phyloP scores from a whole-genome alignment of 495 filamentous ascomycete genomes.

The Cairneyella variabilis region DNA sequence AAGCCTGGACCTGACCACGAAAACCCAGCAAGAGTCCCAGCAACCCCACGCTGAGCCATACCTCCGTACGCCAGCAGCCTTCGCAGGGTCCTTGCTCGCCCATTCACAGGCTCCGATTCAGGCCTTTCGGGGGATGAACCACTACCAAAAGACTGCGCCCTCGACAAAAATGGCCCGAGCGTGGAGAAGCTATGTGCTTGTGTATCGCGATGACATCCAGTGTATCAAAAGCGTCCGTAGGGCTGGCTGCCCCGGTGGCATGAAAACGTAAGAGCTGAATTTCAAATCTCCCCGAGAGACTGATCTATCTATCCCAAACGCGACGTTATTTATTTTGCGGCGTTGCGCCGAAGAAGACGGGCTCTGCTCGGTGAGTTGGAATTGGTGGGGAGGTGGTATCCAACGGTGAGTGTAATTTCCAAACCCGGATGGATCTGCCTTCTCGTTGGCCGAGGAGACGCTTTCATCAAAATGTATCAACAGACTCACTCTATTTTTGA shows the following conservation, averaged over 20 bases:
- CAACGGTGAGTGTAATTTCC: background rate
- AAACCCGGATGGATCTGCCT: constrained; percentile 11
- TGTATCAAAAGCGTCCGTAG: background rate
- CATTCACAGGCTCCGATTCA: too few relatives aligned
- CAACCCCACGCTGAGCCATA: too few relatives aligned
- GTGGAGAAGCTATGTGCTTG: too few relatives aligned
- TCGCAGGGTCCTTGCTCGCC: too few relatives aligned
- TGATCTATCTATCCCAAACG: background rate
- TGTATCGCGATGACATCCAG: background rate
- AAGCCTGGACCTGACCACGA: too few relatives aligned
- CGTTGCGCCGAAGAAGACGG: background rate
- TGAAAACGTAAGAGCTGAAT: background rate
- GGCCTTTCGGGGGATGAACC: too few relatives aligned
- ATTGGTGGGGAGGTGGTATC: background rate
- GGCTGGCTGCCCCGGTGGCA: background rate
- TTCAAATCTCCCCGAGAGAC: background rate
- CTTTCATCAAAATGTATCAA: constrained; percentile 4
- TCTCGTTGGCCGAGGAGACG: constrained; percentile 18
- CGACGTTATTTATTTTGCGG: too few relatives aligned
- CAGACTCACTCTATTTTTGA: background rate
- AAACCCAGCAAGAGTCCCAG: too few relatives aligned
- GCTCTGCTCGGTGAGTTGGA: background rate
- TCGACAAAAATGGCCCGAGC: too few relatives aligned
- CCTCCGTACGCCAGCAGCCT: too few relatives aligned
- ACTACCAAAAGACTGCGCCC: too few relatives aligned